Evolutionary conservation across 345 rosid species (phyloP), one percentile per base, ranked within the genome.

Genomic region (Conringia planisiliqua): DNA sequence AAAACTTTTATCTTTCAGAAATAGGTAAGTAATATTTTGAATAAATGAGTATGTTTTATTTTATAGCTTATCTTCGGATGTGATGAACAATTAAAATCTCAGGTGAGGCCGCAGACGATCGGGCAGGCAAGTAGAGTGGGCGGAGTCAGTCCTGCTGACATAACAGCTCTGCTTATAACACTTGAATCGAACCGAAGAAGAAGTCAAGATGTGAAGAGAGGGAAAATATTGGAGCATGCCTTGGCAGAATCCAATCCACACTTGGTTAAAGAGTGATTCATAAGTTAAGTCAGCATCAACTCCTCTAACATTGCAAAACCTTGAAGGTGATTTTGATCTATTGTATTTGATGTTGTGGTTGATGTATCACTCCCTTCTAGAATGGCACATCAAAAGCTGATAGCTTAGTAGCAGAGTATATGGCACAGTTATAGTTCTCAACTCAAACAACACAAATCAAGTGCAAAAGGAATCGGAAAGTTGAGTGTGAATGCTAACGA

Each of bases 111-210:
- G 13, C 91, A 94, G 76, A 94, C 93, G 22, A 75, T 94, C 16
- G 97, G 96, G 62, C 97, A 90, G 79, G 98, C 98, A 52, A 90
- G 93, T 81, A 86, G 97, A 84, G 97, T 90, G 2, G 97, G 96
- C 0, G 97, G 99, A 77, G 97, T 91, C 14, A 91, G 90, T 82
- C 97, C 99, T 11, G 99, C 99, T 10, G 99, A 91, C 74, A 82
- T 95, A 22, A 95, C 97, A 32, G 97, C 96, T 13, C 87, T 95
- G 63, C 89, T 95, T 32, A 89, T 91, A 54, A 81, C 83, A 78
- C 90, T 95, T 29, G 97, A 95, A 84, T 54, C 90, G n/a, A 86
- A 85, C 77, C 62, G 88, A 67, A 85, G 99, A 80, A 85, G 67
- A 79, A 86, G 79, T 72, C 86, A 85, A 66, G 88, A 80, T 13